These are phyloP conservation scores for Henckelia pumila DNA, from an alignment of 257 asterid species.

Conservation along the genomic window DNA sequence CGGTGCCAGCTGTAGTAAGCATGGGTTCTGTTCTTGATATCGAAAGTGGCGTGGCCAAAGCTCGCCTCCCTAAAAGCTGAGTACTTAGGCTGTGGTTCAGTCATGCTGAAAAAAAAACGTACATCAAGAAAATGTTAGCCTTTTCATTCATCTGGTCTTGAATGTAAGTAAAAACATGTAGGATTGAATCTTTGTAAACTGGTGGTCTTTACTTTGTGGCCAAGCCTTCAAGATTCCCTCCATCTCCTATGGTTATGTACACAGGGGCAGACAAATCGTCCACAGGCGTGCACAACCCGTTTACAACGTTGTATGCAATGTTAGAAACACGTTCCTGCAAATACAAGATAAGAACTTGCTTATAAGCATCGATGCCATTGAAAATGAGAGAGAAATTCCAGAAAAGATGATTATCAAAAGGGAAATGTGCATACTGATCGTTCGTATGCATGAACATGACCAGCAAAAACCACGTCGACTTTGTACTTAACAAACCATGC, in stretches of 20 bases:
- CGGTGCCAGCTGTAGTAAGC: conserved; percentile 51
- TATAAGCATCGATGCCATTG: neutral
- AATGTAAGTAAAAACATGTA: neutral
- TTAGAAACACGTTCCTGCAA: conserved; percentile 53
- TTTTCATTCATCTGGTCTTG: neutral
- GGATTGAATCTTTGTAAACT: neutral
- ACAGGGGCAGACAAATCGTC: conserved; percentile 50
- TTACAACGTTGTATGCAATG: conserved; percentile 50
- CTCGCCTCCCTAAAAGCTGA: conserved; percentile 55
- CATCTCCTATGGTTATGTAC: conserved; percentile 57
- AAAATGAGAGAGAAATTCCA: neutral
- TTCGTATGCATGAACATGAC: conserved; percentile 85
- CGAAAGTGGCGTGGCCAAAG: conserved; percentile 51
- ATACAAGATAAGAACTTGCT: neutral
- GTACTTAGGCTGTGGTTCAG: conserved; percentile 52
- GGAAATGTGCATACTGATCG: conserved; percentile 44
- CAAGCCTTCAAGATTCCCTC: conserved; percentile 55
- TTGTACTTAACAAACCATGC: conserved; percentile 67
- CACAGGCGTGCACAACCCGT: conserved; percentile 48
- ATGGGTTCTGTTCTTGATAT: conserved; percentile 46
- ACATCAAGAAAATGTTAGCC: neutral
- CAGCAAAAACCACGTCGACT: conserved; percentile 76
- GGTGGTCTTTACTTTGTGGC: conserved; percentile 32
- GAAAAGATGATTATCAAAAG: neutral
- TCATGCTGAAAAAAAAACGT: conserved; percentile 37